Base-by-base conservation (phyloP, 192 early-diverging fungal genomes). In the Entomortierella beljakovae region DNA sequence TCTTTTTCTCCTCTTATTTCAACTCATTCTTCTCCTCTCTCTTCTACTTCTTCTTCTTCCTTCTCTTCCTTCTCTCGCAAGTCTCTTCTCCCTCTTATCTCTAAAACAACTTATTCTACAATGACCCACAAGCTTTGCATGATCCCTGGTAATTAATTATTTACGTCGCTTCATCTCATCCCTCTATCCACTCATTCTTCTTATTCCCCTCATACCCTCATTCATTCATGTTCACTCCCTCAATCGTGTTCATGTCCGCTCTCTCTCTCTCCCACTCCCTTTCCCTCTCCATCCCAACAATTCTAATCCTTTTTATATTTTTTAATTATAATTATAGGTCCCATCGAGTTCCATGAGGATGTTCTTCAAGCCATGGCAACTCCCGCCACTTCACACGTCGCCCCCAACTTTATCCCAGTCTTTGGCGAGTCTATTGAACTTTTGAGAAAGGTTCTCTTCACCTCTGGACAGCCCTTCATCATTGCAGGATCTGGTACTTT, bases 401-500 rank as follows among this genome's bases (percentile, higher is more conserved):
- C 94, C 68, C 94, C 96, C 53, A 76, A 83, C 51, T 99, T 99
- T 66, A 93, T 95, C 64, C 90, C 94, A 43, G 87, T 85, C 67
- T 95, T 97, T 81, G 94, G 97, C 34, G 91, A 92, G 57, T 81
- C 90, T n/a, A 88, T 99, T 66, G 93, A 96, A 83, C 87, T 94
- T 68, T 76, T 93, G 25, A 90, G 96, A 53, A 81, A 93, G 61
- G 90, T 97, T 31, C 89, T 96, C 40, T 86, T 88, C 23, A 93
- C 94, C 16, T 88, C 91, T 50, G 95, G 89, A 11, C 97, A 99
- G 83, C 97, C 97, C 23, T 95, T 99, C 77, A 86, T 99, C 71
- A 85, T 98, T 53, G 91, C 97, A 43, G 97, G 96, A 52, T 97
- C 95, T 8, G 96, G 96, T n/a, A 99, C 96, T 10, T 84, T 97